These are phyloP conservation scores for Secale cereale DNA, from an alignment of 176 grass and related monocot species.

Conservation along the genomic window DNA sequence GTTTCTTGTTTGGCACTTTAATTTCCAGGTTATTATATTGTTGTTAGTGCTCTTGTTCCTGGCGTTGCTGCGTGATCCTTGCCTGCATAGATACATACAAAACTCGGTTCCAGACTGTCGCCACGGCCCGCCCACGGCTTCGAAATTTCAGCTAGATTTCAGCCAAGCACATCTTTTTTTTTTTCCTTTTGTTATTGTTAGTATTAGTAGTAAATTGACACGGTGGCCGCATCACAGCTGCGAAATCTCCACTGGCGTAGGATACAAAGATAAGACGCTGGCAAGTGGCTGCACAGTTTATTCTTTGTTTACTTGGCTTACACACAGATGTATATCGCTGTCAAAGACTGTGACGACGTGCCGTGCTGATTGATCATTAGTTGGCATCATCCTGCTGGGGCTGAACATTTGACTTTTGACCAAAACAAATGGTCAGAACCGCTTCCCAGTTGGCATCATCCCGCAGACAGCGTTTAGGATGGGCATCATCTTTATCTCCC, in stretches of 20 bases:
- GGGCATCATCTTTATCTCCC: neutral
- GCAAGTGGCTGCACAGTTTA: neutral
- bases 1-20: neutral
- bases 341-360: neutral
- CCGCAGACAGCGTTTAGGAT: neutral
- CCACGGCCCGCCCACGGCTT: conserved; percentile 1
- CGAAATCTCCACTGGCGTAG: neutral
- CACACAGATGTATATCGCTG: neutral
- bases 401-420: conserved; percentile 10
- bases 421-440: neutral
- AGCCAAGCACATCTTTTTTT: neutral
- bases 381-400: neutral
- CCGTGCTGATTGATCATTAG: neutral
- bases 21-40: neutral
- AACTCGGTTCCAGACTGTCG: neutral
- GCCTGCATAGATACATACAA: neutral
- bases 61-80: neutral
- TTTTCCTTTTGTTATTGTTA: neutral
- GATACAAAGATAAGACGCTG: neutral
- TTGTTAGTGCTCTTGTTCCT: neutral
- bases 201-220: neutral
- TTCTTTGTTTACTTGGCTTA: conserved; percentile 3
- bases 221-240: neutral
- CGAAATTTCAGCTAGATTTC: neutral
- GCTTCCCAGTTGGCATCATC: neutral